phyloP scores from a whole-genome alignment of 306 rosid species.

The Inga leiocalycina region DNA sequence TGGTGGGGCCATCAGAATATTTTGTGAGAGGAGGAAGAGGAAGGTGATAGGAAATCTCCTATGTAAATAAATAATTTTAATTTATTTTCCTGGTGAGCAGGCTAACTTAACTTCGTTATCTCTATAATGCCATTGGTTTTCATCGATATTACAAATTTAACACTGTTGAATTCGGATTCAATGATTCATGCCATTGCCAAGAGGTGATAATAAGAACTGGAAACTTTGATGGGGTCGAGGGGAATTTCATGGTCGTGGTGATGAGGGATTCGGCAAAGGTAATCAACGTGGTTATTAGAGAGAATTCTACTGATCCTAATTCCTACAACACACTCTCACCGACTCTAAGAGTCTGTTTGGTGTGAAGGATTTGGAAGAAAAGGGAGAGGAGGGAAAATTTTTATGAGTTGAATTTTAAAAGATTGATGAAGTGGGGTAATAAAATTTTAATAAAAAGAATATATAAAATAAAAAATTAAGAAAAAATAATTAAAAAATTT shows the following conservation, averaged over 20 bases:
- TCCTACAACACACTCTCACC: too few species aligned
- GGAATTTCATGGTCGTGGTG: background rate
- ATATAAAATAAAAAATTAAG: too few species aligned
- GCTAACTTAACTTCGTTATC: background rate
- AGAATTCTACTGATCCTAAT: too few species aligned
- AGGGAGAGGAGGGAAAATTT: too few species aligned
- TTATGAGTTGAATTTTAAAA: too few species aligned
- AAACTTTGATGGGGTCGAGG: background rate
- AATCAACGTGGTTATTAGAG: background rate
- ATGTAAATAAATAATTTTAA: background rate
- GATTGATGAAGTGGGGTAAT: too few species aligned
- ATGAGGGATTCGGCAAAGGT: background rate
- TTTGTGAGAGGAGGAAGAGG: conserved; percentile 18
- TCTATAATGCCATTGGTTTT: conserved; percentile 14
- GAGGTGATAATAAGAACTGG: background rate
- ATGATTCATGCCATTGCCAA: background rate
- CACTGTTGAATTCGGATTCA: background rate
- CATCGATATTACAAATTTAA: conserved; percentile 22
- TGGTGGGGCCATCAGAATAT: conserved; percentile 36
- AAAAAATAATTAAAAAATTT: too few species aligned
- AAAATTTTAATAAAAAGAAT: too few species aligned
- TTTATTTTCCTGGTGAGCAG: conserved; percentile 1
- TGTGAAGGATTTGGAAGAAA: too few species aligned
- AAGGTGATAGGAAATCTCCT: conserved; percentile 24
- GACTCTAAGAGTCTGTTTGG: too few species aligned